Evolutionary conservation across 2,329 filamentous ascomycete genomes (phyloP).

Genomic region (Monosporascus sp.): DNA sequence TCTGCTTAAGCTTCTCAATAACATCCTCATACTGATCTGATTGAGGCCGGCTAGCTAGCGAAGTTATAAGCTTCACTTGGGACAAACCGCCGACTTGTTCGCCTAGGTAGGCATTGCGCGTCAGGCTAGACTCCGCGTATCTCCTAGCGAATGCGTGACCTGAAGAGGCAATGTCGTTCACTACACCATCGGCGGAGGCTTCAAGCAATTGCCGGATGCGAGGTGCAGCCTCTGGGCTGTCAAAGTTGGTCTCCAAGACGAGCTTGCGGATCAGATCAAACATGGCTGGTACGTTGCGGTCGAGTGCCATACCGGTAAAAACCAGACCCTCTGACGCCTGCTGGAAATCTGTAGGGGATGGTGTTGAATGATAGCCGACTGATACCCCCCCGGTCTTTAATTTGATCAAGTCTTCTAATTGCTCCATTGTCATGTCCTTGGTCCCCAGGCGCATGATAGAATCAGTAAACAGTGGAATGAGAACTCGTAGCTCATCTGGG

Average conservation of each 20-base stretch:
- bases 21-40: conserved; percentile 68
- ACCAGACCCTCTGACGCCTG: conserved; percentile 74
- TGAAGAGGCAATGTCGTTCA: conserved; percentile 86
- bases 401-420: conserved; percentile 93
- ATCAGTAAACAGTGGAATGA: conserved; percentile 88
- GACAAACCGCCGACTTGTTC: conserved; percentile 89
- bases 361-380: conserved; percentile 75
- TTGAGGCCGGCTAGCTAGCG: conserved; percentile 66
- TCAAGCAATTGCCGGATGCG: conserved; percentile 85
- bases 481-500: conserved; percentile 74
- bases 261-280: conserved; percentile 77
- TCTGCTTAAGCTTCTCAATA: conserved; percentile 76
- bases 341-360: conserved; percentile 67
- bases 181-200: conserved; percentile 78
- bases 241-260: conserved; percentile 84
- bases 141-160: conserved; percentile 83
- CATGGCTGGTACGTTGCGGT: conserved; percentile 87
- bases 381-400: conserved; percentile 90
- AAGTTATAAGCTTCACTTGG: conserved; percentile 79
- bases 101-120: conserved; percentile 62
- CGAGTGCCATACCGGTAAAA: conserved; percentile 80
- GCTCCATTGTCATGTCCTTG: conserved; percentile 81
- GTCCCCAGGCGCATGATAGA: conserved; percentile 92
- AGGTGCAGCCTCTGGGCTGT: conserved; percentile 70
- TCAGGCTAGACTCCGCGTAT: conserved; percentile 75